A percentile compares a stretch with the other conserved stretches of the same genome.
Evolutionary conservation across 805 yeast genomes (phyloP).

Genomic region (Kodamaea hsintzibuensis): DNA sequence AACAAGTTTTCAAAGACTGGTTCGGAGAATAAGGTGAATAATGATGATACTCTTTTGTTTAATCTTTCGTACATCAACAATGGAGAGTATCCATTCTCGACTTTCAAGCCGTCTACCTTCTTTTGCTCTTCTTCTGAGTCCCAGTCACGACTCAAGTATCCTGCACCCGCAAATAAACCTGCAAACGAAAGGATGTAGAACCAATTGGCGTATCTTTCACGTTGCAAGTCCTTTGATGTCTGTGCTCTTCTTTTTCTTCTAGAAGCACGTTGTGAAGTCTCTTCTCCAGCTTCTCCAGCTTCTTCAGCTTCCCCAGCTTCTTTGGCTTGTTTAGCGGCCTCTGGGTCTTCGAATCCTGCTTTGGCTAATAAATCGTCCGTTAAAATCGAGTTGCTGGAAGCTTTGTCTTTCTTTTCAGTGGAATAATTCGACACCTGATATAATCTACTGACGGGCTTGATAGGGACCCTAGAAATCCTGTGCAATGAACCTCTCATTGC

Average conservation of each 20-base stretch:
- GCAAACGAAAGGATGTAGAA: slow-evolving; percentile 64
- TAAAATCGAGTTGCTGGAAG: slow-evolving; percentile 53
- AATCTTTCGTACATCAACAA: slow-evolving; percentile 67
- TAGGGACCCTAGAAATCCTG: background rate
- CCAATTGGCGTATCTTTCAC: slow-evolving; percentile 78
- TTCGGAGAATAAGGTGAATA: slow-evolving; percentile 83
- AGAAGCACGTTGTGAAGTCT: slow-evolving; percentile 14
- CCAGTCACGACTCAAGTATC: slow-evolving; percentile 82
- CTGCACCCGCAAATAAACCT: slow-evolving; percentile 52
- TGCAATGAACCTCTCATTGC: slow-evolving; percentile 3
- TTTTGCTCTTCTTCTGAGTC: slow-evolving; percentile 69
- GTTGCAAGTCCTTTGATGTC: slow-evolving; percentile 74
- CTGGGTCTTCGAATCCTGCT: slow-evolving; percentile 70
- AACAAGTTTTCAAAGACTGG: slow-evolving; percentile 92
- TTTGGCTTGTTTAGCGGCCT: slow-evolving; percentile 16
- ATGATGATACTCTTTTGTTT: slow-evolving; percentile 66
- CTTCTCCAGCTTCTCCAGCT: slow-evolving; percentile 15
- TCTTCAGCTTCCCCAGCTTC: slow-evolving; percentile 16
- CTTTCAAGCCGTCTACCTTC: slow-evolving; percentile 49
- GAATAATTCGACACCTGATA: background rate
- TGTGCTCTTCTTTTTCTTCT: slow-evolving; percentile 40
- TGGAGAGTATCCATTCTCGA: slow-evolving; percentile 70
- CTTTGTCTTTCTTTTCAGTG: slow-evolving; percentile 23
- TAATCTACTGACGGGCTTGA: slow-evolving; percentile 1
- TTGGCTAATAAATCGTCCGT: slow-evolving; percentile 79